These are phyloP conservation scores for Pseudopithomyces chartarum DNA, from an alignment of 2,329 filamentous ascomycete genomes.

Conservation along the genomic window DNA sequence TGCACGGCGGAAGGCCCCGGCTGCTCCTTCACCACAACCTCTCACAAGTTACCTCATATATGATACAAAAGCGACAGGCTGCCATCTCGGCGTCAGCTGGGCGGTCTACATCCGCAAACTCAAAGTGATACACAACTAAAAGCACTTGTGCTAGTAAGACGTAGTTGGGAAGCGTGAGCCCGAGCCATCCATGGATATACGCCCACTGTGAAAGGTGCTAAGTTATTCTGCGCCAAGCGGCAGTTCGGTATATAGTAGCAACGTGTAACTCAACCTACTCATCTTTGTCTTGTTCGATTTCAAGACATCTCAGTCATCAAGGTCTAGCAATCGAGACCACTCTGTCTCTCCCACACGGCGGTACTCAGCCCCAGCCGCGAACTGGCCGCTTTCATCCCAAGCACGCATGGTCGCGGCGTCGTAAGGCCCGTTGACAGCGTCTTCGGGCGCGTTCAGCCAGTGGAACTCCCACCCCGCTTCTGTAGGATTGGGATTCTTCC, in stretches of 20 bases:
- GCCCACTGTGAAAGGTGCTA: neutral
- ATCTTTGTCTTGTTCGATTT: too few relatives aligned
- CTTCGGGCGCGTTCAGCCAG: conserved; percentile 88
- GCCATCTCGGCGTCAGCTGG: too few relatives aligned
- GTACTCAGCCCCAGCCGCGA: conserved; percentile 79
- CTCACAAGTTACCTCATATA: neutral
- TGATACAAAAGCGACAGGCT: neutral
- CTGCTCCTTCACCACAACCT: neutral
- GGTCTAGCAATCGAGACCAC: conserved; percentile 51
- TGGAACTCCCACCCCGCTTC: conserved; percentile 80
- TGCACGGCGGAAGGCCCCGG: neutral
- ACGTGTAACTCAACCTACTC: conserved; percentile 1
- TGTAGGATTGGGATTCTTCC: conserved; percentile 62
- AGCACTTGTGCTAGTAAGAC: neutral
- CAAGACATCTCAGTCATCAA: conserved; percentile 26
- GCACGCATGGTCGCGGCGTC: conserved; percentile 84
- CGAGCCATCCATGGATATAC: neutral
- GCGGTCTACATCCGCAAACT: too few relatives aligned
- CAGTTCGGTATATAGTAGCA: neutral
- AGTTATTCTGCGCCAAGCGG: neutral
- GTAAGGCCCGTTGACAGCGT: conserved; percentile 82
- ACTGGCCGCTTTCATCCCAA: conserved; percentile 92
- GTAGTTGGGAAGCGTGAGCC: neutral
- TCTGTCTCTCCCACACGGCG: conserved; percentile 47
- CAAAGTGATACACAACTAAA: neutral